A percentile compares a stretch with the other conserved stretches of the same genome.
Conservation (phyloP, 331 rosid genomes). For the Spiraea crenata region DNA sequence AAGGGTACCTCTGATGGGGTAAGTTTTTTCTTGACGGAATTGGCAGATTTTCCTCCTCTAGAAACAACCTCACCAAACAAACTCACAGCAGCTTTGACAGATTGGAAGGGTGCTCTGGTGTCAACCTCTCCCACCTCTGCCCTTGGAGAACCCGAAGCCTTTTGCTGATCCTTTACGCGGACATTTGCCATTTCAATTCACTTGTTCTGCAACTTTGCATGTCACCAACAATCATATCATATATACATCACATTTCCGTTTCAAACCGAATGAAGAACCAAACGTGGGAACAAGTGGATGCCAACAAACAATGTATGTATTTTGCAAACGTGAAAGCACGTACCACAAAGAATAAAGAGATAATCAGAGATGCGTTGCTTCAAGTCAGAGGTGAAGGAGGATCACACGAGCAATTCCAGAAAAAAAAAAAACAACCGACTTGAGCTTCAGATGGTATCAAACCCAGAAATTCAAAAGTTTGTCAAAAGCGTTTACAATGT, state of each 20-base stretch:
- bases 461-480: neutral
- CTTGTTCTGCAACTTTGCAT: neutral
- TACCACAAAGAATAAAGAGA: neutral
- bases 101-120: conserved; percentile 91
- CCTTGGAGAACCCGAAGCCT: conserved; percentile 48
- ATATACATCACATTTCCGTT: no score
- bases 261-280: neutral
- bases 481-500: neutral
- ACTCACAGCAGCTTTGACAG: conserved; percentile 91
- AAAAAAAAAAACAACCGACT: neutral
- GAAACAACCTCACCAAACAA: conserved; percentile 76
- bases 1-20: conserved; percentile 49
- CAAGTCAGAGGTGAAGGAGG: conserved; percentile 2
- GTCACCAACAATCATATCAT: no score
- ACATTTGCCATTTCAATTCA: conserved; percentile 42
- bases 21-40: conserved; percentile 40
- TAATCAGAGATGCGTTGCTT: neutral
- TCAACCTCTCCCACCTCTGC: conserved; percentile 91
- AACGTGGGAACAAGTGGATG: neutral
- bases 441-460: neutral
- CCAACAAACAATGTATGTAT: neutral
- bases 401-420: neutral
- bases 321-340: conserved; percentile 1
- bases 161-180: conserved; percentile 24
- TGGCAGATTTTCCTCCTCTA: conserved; percentile 32